Evolutionary conservation across 2,329 filamentous ascomycete genomes (phyloP), one percentile per base, ranked within the genome.

Genomic region (Pyrenophora seminiperda): DNA sequence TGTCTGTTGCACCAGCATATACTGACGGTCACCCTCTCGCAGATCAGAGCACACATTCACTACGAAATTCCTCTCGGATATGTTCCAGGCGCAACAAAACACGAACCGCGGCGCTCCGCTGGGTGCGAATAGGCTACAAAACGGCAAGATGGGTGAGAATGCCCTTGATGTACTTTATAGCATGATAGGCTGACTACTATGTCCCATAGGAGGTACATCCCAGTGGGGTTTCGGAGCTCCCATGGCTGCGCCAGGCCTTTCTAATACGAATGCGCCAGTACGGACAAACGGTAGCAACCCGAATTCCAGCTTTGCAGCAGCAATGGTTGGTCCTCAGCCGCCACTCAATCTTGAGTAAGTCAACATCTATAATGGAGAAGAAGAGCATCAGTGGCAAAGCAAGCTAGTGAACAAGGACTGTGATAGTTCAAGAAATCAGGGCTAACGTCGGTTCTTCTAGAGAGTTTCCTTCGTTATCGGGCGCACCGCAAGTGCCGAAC

Each of bases 381-480:
- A 47, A 34, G 13, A 53, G 36, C 27, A n/a, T 3, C 18, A 30
- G 17, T 13, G 32, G 10, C 36, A 19, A 11, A 18, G 17, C 15
- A 36, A 36, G 24, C 46, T 31, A 14, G 13, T 5, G 9, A 41
- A 41, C 17, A 9, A 15, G 29, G 15, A 19, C 5, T 20, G 4
- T 18, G 7, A 19, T 33, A 17, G n/a, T 31, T 33, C 3, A n/a
- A 47, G 45, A 57, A 56, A 43, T 41, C 41, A 22, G 42, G 45
- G 62, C 65, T 71, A 59, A 51, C 31, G 31, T 65, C 52, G 34
- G 18, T 47, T 39, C 63, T 57, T 18, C 45, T 54, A 86, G 83
- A 65, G 83, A 86, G 65, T 86, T 86, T 49, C 83, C 83, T 38
- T 83, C 81, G 9, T 72, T 86, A 61, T 84, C 82, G 36, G 80